phyloP scores from a whole-genome alignment of 305 asterid genomes.

The Fraxinus xanthoxyloides region DNA sequence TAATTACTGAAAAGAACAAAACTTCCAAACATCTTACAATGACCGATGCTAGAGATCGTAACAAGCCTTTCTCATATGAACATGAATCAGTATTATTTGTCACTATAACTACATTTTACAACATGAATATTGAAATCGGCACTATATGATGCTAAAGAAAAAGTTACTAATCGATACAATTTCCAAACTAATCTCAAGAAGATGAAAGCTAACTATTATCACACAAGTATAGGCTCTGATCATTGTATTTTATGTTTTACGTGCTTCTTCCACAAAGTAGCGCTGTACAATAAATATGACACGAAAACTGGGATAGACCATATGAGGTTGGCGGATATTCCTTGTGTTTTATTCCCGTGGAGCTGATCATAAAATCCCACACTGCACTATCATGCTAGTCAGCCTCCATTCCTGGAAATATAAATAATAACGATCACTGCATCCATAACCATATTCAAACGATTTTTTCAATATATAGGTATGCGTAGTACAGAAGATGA shows the following conservation, averaged over 20 bases:
- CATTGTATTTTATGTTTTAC: background rate
- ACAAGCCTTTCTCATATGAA: background rate
- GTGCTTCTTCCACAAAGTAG: background rate
- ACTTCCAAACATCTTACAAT: background rate
- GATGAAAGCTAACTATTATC: background rate
- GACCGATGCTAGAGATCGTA: background rate
- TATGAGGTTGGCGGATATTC: background rate
- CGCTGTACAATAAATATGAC: background rate
- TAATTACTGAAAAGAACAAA: background rate
- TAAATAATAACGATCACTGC: background rate
- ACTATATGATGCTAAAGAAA: background rate
- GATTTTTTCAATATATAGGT: background rate
- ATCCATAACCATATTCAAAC: background rate
- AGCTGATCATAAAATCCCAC: background rate
- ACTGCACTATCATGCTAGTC: background rate
- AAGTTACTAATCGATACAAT: background rate
- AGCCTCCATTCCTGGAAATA: background rate
- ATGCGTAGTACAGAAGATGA: background rate
- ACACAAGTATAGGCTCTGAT: background rate
- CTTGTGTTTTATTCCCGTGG: background rate
- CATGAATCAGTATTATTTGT: background rate
- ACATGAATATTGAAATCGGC: background rate
- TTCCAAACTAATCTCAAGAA: background rate
- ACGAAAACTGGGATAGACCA: background rate
- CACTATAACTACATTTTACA: background rate